These are phyloP conservation scores for Emericellopsis terricola DNA, from an alignment of 495 filamentous ascomycete genomes.

Conservation along the genomic window DNA sequence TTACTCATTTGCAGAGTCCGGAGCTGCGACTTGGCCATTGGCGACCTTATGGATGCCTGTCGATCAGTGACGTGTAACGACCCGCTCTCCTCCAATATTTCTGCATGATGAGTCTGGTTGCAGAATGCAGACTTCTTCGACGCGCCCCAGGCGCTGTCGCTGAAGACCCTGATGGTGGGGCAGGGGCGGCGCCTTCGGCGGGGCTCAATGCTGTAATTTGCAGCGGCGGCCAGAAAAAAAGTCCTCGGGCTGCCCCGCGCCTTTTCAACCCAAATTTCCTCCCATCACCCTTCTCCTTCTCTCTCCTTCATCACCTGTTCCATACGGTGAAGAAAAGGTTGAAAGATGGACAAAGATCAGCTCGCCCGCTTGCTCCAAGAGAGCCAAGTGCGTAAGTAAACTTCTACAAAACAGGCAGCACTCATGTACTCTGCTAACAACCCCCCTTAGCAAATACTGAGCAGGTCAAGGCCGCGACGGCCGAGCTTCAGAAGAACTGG, in stretches of 20 bases:
- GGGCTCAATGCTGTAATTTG: too few species aligned
- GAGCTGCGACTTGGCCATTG: too few species aligned
- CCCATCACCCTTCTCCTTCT: background rate
- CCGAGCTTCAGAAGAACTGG: slow-evolving; percentile 74
- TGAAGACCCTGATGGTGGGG: too few species aligned
- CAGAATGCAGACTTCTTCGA: too few species aligned
- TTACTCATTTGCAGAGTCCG: too few species aligned
- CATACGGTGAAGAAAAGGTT: background rate
- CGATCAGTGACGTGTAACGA: too few species aligned
- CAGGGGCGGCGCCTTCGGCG: too few species aligned
- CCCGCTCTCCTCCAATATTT: too few species aligned
- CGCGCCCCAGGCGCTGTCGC: too few species aligned
- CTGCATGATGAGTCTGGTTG: too few species aligned
- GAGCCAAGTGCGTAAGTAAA: slow-evolving; percentile 51
- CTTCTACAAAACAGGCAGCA: background rate
- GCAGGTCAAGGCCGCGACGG: slow-evolving; percentile 76
- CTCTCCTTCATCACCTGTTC: background rate
- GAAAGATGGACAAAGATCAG: slow-evolving; percentile 51
- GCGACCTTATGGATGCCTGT: too few species aligned
- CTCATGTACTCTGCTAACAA: slow-evolving; percentile 16
- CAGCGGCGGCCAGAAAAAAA: too few species aligned
- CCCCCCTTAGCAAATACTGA: slow-evolving; percentile 48
- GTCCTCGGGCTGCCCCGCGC: background rate
- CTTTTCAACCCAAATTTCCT: background rate
- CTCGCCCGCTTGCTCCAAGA: slow-evolving; percentile 59